Percentiles rank a stretch among this genome's conserved stretches.
Evolutionary conservation across 192 early-diverging fungal genomes (phyloP).

Genomic region (Coemansia asiatica): DNA sequence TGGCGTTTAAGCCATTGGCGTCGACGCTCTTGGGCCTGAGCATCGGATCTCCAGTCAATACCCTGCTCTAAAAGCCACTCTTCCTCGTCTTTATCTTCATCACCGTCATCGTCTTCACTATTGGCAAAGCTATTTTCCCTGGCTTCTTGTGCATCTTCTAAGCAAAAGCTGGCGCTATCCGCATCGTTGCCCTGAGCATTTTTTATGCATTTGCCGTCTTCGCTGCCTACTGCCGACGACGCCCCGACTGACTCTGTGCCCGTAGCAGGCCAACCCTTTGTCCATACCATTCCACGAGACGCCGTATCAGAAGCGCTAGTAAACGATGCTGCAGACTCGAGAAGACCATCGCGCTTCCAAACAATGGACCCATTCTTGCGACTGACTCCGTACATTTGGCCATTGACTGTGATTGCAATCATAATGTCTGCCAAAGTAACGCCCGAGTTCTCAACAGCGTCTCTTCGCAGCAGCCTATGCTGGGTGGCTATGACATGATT

Average conservation of each 20-base stretch:
- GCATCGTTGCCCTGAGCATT: slow-evolving; percentile 1
- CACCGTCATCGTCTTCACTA: slow-evolving; percentile 1
- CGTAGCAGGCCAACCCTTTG: slow-evolving; percentile 12
- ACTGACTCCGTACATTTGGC: slow-evolving; percentile 47
- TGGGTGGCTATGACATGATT: slow-evolving; percentile 22
- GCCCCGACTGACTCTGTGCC: not conserved
- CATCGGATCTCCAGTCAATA: slow-evolving; percentile 51
- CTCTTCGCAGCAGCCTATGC: slow-evolving; percentile 37
- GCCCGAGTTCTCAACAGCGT: slow-evolving; percentile 32
- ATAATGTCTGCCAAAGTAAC: slow-evolving; percentile 40
- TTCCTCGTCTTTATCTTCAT: slow-evolving; percentile 32
- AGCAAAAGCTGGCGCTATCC: not conserved
- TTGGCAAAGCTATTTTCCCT: no score
- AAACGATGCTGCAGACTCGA: slow-evolving; percentile 11
- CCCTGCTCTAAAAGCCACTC: slow-evolving; percentile 56
- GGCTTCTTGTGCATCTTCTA: no score
- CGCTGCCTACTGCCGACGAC: not conserved
- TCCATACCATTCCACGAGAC: slow-evolving; percentile 43
- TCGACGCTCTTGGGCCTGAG: slow-evolving; percentile 36
- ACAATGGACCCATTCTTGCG: slow-evolving; percentile 44
- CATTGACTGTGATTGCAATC: slow-evolving; percentile 52
- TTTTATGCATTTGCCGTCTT: not conserved
- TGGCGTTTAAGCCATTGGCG: slow-evolving; percentile 30
- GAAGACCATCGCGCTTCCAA: slow-evolving; percentile 39
- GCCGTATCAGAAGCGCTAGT: not conserved